Conservation (phyloP, 2,329 filamentous ascomycete species). For the Aspergillus nomiae region DNA sequence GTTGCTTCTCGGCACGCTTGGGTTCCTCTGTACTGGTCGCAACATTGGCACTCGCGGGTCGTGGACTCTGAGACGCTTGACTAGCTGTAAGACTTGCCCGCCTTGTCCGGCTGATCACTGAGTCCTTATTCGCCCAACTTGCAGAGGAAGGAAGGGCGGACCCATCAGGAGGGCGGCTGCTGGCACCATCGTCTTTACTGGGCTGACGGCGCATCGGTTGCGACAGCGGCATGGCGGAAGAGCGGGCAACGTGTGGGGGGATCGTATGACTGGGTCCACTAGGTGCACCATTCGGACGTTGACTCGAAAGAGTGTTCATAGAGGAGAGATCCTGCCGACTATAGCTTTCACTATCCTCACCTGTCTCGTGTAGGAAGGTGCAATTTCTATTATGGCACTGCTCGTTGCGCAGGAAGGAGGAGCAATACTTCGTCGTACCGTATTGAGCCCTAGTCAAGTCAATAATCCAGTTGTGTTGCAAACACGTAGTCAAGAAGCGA, state of each 20-base stretch:
- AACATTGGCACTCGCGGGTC: constrained; percentile 53
- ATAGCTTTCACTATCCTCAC: constrained; percentile 97
- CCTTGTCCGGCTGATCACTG: constrained; percentile 68
- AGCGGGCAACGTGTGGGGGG: constrained; percentile 48
- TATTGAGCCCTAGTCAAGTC: constrained; percentile 60
- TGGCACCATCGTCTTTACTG: constrained; percentile 72
- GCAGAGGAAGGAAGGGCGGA: constrained; percentile 92
- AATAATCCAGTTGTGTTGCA: constrained; percentile 1
- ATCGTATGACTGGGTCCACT: constrained; percentile 24
- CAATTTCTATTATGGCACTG: constrained; percentile 93
- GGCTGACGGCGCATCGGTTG: constrained; percentile 70
- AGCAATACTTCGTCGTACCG: constrained; percentile 98
- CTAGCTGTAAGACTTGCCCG: constrained; percentile 75
- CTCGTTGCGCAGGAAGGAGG: constrained; percentile 91
- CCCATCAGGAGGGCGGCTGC: constrained; percentile 65
- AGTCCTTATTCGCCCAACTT: constrained; percentile 79
- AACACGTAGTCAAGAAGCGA: constrained; percentile 26
- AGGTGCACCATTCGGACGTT: constrained; percentile 51
- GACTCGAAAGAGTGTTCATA: constrained; percentile 85
- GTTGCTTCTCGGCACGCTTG: constrained; percentile 37
- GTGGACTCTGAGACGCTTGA: constrained; percentile 78
- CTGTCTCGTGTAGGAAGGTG: constrained; percentile 97
- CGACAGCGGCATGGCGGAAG: constrained; percentile 53
- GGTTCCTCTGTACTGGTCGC: constrained; percentile 38
- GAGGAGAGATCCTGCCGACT: constrained; percentile 92